A percentile compares a stretch with the other conserved stretches of the same genome.
Evolutionary conservation across 371 early-diverging fungal species (phyloP).

Genomic region (Haplosporangium sp.): DNA sequence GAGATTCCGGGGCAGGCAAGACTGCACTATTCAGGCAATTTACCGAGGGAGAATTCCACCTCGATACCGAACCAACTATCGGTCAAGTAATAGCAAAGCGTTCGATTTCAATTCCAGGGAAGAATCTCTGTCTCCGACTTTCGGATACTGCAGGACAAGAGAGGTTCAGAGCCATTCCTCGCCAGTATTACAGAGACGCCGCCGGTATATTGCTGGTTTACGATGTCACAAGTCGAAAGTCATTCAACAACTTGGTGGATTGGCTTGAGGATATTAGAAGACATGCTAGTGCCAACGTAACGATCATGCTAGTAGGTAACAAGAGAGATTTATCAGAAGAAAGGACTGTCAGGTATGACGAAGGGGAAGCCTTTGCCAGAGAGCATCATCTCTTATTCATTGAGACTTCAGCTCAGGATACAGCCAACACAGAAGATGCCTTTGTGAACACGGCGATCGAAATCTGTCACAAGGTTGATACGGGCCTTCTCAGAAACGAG

Average conservation of each 20-base stretch:
- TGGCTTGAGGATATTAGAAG: conserved; percentile 11
- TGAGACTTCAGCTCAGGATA: conserved; percentile 91
- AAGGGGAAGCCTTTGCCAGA: conserved; percentile 83
- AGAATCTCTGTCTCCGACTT: conserved; percentile 46
- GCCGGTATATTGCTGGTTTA: conserved; percentile 99
- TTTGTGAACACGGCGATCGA: conserved; percentile 10
- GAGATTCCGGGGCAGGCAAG: conserved; percentile 3
- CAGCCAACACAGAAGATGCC: conserved; percentile 80
- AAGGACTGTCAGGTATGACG: conserved; percentile 80
- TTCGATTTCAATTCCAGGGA: background rate
- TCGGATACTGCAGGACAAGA: conserved; percentile 99
- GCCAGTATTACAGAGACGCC: conserved; percentile 97
- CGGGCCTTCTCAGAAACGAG: background rate
- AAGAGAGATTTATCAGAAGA: conserved; percentile 84
- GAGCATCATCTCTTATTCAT: conserved; percentile 80
- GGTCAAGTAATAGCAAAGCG: background rate
- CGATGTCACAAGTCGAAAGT: conserved; percentile 91
- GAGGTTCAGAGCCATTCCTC: conserved; percentile 98
- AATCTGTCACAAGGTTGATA: background rate
- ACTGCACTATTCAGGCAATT: background rate
- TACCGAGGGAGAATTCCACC: background rate
- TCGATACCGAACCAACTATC: background rate
- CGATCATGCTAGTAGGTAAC: conserved; percentile 89
- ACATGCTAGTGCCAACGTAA: conserved; percentile 62
- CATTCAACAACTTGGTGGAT: conserved; percentile 19